These are phyloP conservation scores for Pyrrhoderma noxium DNA, from an alignment of 1,284 basidiomycete species.

Conservation along the genomic window DNA sequence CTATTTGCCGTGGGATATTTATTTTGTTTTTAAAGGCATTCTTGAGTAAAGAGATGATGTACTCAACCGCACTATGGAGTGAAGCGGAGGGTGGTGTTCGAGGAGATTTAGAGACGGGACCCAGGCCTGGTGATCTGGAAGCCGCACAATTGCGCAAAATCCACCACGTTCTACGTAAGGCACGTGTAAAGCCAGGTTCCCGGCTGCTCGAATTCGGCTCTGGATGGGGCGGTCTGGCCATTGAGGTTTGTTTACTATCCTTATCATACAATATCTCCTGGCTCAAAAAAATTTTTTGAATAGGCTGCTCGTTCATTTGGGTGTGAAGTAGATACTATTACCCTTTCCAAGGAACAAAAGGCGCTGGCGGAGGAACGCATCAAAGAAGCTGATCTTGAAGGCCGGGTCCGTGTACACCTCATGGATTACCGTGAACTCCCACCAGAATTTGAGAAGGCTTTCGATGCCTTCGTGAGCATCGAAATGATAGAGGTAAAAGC, in stretches of 20 bases:
- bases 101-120: constrained; percentile 50
- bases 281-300: constrained; percentile 1
- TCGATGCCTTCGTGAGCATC: constrained; percentile 84
- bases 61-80: constrained; percentile 79
- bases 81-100: constrained; percentile 65
- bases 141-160: constrained; percentile 78
- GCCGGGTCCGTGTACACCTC: constrained; percentile 64
- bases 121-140: constrained; percentile 63
- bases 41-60: constrained; percentile 87
- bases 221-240: constrained; percentile 87
- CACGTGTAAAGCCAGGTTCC: constrained; percentile 70
- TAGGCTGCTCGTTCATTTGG: constrained; percentile 63
- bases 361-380: constrained; percentile 78
- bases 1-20: constrained; percentile 20
- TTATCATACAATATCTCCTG: constrained; percentile 7
- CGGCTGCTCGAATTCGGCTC: constrained; percentile 87
- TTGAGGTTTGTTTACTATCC: constrained; percentile 51
- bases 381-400: constrained; percentile 60
- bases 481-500: constrained; percentile 81
- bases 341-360: constrained; percentile 83
- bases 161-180: constrained; percentile 66
- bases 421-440: constrained; percentile 84
- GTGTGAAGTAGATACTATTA: constrained; percentile 83
- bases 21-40: constrained; percentile 48
- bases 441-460: constrained; percentile 64